phyloP scores from a whole-genome alignment of 495 filamentous ascomycete species.

The Trichoderma orchidacearum region DNA sequence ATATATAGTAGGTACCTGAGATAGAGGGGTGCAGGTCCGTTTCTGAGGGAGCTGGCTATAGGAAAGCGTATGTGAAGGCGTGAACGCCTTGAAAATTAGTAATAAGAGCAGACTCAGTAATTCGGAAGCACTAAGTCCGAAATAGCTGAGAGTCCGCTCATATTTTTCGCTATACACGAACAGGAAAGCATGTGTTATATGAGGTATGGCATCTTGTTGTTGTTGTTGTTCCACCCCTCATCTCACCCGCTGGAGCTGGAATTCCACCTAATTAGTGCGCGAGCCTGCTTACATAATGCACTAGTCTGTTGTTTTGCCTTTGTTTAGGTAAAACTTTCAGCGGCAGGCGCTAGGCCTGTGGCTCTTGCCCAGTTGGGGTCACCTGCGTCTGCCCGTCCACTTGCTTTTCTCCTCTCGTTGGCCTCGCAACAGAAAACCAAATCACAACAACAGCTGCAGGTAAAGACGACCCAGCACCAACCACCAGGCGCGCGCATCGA shows the following conservation, averaged over 20 bases:
- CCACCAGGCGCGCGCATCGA: neutral
- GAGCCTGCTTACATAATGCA: conserved; percentile 1
- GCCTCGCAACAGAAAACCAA: conserved; percentile 3
- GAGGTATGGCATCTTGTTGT: neutral
- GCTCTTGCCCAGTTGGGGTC: neutral
- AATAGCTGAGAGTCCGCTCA: too few relatives aligned
- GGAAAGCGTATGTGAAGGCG: too few relatives aligned
- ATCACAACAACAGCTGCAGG: neutral
- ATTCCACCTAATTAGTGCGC: neutral
- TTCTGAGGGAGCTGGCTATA: too few relatives aligned
- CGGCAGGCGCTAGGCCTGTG: too few relatives aligned
- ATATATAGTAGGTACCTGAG: too few relatives aligned
- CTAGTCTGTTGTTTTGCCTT: neutral
- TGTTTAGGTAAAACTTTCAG: too few relatives aligned
- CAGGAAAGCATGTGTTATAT: too few relatives aligned
- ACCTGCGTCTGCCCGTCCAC: neutral
- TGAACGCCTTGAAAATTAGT: too few relatives aligned
- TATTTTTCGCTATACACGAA: too few relatives aligned
- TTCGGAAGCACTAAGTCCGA: too few relatives aligned
- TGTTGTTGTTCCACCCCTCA: neutral
- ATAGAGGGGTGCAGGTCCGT: too few relatives aligned
- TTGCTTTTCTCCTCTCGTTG: neutral
- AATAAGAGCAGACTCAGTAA: too few relatives aligned
- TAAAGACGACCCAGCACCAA: neutral
- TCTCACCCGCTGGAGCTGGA: neutral